A percentile compares a stretch with the other conserved stretches of the same genome.
Conservation (phyloP, 2,329 filamentous ascomycete species). For the Colletotrichum coccodes region DNA sequence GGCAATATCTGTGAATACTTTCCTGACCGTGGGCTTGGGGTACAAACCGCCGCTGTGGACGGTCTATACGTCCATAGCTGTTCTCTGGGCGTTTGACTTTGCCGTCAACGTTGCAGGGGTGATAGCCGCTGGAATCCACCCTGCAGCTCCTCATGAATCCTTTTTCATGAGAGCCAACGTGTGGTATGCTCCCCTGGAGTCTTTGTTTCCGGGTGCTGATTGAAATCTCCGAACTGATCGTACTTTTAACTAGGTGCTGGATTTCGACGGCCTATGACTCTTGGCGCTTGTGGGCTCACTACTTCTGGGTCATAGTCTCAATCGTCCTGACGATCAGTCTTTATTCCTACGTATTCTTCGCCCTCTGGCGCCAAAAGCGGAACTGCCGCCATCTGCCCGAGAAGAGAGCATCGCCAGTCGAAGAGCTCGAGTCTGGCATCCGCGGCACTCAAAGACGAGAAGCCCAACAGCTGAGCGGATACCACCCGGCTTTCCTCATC, state of each 20-base stretch:
- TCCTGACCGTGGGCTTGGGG: slow-evolving; percentile 61
- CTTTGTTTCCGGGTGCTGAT: background rate
- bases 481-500: slow-evolving; percentile 59
- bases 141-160: slow-evolving; percentile 9
- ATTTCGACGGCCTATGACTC: slow-evolving; percentile 61
- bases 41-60: slow-evolving; percentile 55
- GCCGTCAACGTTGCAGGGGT: slow-evolving; percentile 16
- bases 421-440: slow-evolving; percentile 1
- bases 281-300: slow-evolving; percentile 69
- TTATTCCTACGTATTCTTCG: slow-evolving; percentile 52
- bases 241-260: slow-evolving; percentile 62
- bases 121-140: background rate
- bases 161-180: slow-evolving; percentile 31
- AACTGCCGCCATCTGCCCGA: slow-evolving; percentile 18
- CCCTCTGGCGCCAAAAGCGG: slow-evolving; percentile 39
- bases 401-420: slow-evolving; percentile 3
- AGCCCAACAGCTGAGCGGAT: background rate
- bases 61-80: slow-evolving; percentile 55
- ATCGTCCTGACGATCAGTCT: slow-evolving; percentile 49
- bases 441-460: background rate
- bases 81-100: slow-evolving; percentile 57
- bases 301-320: slow-evolving; percentile 67
- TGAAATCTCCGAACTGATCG: background rate
- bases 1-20: slow-evolving; percentile 67
- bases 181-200: background rate